Conservation (phyloP, 805 yeast genomes). For the Spathaspora girioi region DNA sequence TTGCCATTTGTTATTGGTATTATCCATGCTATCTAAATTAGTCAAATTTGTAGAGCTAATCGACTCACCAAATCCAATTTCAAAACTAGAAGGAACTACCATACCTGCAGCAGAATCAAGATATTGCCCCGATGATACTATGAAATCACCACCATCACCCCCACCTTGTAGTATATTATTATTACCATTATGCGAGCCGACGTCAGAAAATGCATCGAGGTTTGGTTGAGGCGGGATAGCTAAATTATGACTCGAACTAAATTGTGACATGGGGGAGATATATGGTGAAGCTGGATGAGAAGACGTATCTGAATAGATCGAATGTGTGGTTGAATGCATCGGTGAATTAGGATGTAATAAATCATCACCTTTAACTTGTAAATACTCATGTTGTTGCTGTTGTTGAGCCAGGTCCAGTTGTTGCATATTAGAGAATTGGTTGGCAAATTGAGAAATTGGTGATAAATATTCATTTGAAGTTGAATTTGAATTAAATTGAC, state of each 20-base stretch:
- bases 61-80: constrained; percentile 38
- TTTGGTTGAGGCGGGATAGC: constrained; percentile 2
- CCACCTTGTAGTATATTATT: neutral
- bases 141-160: neutral
- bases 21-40: constrained; percentile 6
- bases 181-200: constrained; percentile 5
- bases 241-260: constrained; percentile 11
- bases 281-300: constrained; percentile 36
- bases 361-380: constrained; percentile 5
- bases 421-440: neutral
- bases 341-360: constrained; percentile 20
- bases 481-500: constrained; percentile 6
- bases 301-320: constrained; percentile 33
- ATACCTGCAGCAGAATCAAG: neutral
- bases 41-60: constrained; percentile 32
- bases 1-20: neutral
- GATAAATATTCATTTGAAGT: constrained; percentile 12
- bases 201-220: constrained; percentile 10
- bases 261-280: constrained; percentile 33
- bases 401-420: neutral
- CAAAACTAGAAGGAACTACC: constrained; percentile 11
- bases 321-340: constrained; percentile 14
- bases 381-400: constrained; percentile 2
- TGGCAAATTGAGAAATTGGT: constrained; percentile 6
- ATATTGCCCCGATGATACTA: constrained; percentile 3